Evolutionary conservation across 2,329 filamentous ascomycete genomes (phyloP).

Genomic region (Alternaria brassicicola): DNA sequence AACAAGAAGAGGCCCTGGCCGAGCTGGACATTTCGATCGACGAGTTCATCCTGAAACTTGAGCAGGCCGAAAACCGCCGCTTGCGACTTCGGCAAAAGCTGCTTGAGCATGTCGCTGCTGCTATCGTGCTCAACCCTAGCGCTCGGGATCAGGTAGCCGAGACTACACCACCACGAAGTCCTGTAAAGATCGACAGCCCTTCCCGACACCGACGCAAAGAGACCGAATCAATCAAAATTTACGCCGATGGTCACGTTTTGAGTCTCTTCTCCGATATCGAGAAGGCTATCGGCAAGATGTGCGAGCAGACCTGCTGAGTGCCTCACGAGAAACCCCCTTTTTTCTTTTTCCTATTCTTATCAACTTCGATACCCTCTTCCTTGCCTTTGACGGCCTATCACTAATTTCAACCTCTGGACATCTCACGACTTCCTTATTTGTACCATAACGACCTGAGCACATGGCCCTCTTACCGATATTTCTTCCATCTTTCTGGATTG

Average conservation of each 20-base stretch:
- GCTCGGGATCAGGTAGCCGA: conserved; percentile 37
- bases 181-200: conserved; percentile 47
- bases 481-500: conserved; percentile 17
- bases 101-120: conserved; percentile 79
- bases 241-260: conserved; percentile 51
- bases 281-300: conserved; percentile 51
- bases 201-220: conserved; percentile 43
- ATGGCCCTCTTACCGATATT: conserved; percentile 18
- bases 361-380: conserved; percentile 15
- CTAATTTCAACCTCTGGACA: conserved; percentile 25
- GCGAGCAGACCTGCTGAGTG: conserved; percentile 48
- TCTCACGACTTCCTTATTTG: conserved; percentile 25
- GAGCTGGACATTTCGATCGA: conserved; percentile 80
- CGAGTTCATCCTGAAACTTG: conserved; percentile 80
- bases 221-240: conserved; percentile 53
- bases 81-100: conserved; percentile 78
- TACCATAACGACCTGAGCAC: conserved; percentile 38
- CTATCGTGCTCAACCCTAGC: conserved; percentile 50
- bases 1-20: conserved; percentile 78
- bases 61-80: conserved; percentile 77
- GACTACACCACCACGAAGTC: conserved; percentile 49
- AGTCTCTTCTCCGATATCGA: conserved; percentile 52
- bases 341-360: conserved; percentile 7
- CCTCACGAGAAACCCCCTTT: conserved; percentile 14
- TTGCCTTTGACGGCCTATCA: conserved; percentile 25